These are phyloP conservation scores for Funneliformis geosporum DNA, from an alignment of 192 early-diverging fungal genomes.

Conservation along the genomic window DNA sequence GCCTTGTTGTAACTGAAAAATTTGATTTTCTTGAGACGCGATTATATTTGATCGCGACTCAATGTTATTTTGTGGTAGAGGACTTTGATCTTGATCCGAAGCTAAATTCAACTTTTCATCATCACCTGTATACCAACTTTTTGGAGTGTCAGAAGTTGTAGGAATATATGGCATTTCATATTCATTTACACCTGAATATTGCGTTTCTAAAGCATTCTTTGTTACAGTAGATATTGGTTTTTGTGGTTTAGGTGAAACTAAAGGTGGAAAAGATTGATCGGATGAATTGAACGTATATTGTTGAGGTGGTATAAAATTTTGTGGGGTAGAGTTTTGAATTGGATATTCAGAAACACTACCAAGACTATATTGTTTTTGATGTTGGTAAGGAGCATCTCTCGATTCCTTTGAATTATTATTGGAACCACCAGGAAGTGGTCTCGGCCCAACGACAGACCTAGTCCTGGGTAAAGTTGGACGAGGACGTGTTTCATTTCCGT, in stretches of 20 bases:
- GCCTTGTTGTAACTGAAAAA: background rate
- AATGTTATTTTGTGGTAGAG: background rate
- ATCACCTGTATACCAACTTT: slow-evolving; percentile 18
- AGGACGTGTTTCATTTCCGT: background rate
- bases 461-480: slow-evolving; percentile 2
- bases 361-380: background rate
- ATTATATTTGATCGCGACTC: background rate
- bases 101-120: slow-evolving; percentile 11
- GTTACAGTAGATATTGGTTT: slow-evolving; percentile 23
- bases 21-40: background rate
- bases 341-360: background rate
- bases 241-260: slow-evolving; percentile 30
- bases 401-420: background rate
- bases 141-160: background rate
- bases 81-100: background rate
- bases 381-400: background rate
- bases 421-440: slow-evolving; percentile 7
- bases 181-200: background rate
- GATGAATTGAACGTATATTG: background rate
- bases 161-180: background rate
- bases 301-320: background rate
- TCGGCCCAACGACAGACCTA: slow-evolving; percentile 27
- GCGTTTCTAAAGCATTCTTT: slow-evolving; percentile 19
- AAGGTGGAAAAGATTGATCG: slow-evolving; percentile 14
- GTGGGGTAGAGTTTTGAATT: background rate